Evolutionary conservation across 192 early-diverging fungal species (phyloP).

Genomic region (Entophlyctis luteolus): DNA sequence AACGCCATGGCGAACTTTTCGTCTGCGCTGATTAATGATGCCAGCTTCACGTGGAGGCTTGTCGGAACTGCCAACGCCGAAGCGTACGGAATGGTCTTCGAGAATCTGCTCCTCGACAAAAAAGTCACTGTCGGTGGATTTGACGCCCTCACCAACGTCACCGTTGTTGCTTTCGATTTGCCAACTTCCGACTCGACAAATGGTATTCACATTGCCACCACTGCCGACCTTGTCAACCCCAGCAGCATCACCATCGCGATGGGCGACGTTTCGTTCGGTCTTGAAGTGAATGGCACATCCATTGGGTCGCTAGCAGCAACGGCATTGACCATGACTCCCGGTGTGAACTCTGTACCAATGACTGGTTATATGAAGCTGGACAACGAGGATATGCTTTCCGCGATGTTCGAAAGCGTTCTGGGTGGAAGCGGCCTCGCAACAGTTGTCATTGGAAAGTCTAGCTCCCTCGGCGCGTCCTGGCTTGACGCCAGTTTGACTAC

Average conservation of each 20-base stretch:
- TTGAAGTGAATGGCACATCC: background rate
- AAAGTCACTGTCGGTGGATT: conserved; percentile 11
- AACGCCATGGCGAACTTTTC: conserved; percentile 26
- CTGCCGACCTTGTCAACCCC: conserved; percentile 18
- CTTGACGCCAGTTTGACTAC: background rate
- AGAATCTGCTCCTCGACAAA: conserved; percentile 31
- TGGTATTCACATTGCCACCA: conserved; percentile 22
- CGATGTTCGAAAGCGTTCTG: conserved; percentile 1
- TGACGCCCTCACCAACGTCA: conserved; percentile 16
- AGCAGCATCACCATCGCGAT: conserved; percentile 18
- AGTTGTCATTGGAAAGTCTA: background rate
- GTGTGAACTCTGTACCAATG: conserved; percentile 4
- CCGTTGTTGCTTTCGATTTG: conserved; percentile 21
- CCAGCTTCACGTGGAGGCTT: conserved; percentile 30
- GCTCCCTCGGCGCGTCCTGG: background rate
- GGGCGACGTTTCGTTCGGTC: conserved; percentile 23
- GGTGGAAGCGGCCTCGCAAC: background rate
- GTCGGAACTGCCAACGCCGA: conserved; percentile 1
- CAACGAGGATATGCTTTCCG: background rate
- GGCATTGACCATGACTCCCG: conserved; percentile 6
- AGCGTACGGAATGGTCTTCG: conserved; percentile 29
- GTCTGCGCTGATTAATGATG: conserved; percentile 16
- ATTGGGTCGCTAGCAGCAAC: background rate
- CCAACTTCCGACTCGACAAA: conserved; percentile 17
- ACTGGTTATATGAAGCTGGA: conserved; percentile 10